Base-by-base conservation (phyloP, 768 basidiomycete genomes). In the Naematelia aurantialba region DNA sequence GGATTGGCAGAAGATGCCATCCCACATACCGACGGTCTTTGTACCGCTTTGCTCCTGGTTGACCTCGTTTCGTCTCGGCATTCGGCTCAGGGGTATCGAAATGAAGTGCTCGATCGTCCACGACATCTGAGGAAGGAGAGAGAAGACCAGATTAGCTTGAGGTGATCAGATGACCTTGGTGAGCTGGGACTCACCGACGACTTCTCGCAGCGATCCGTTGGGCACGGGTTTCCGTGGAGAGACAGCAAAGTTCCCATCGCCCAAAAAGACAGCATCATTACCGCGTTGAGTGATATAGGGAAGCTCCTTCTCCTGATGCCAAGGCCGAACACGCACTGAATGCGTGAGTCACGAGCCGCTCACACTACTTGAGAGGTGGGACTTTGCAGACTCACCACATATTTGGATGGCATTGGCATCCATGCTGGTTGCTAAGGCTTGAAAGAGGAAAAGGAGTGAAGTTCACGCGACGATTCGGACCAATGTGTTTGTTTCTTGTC, bases 21-120 rank as follows among this genome's bases (percentile, higher is more conserved):
- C 39, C n/a, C 1, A 61, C 75, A 61, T 26, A 76, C 63, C 93
- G 83, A 74, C 87, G 87, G 79, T 98, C 92, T 77, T 97, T 97
- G 81, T 94, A 93, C 62, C 93, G 84, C 75, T 91, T 92, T 45
- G 89, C 89, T 34, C 71, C 76, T 0, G 70, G 69, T 14, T 62
- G 64, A 14, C 73, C 60, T 27, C 65, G 58, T 44, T 54, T 53
- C 1, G 54, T 58, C 30, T 61, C 68, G 3, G 46, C 56, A 46
- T 90, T 87, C 76, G 86, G 87, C 78, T 96, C 91, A 60, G 90
- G 88, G 31, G 93, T 92, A 77, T 99, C 96, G 72, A 98, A 99
- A 13, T 90, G 91, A 60, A 98, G 82, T 69, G 94, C 90, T 56
- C 92, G 85, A 80, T 94, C 89, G 78, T 98, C 94, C 61, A 94